A percentile compares a stretch with the other conserved stretches of the same genome.
Conservation (phyloP, 768 basidiomycete genomes). For the Austroboletus eburneus region DNA sequence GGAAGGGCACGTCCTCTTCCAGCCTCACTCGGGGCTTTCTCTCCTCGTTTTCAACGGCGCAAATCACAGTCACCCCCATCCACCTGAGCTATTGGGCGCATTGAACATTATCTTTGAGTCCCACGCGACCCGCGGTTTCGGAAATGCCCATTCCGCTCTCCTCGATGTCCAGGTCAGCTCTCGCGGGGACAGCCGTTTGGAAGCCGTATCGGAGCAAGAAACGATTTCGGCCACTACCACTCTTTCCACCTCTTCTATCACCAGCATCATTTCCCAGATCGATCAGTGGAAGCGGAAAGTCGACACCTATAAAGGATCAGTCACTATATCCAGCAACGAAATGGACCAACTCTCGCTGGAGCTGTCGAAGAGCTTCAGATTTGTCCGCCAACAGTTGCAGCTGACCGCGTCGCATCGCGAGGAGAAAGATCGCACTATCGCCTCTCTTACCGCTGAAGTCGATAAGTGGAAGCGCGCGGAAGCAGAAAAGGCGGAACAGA, state of each 20-base stretch:
- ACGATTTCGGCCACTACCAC: too few relatives aligned
- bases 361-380: not conserved
- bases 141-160: too few relatives aligned
- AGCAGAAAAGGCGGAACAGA: not conserved
- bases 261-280: too few relatives aligned
- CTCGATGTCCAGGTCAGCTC: too few relatives aligned
- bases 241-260: too few relatives aligned
- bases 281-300: too few relatives aligned
- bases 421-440: not conserved
- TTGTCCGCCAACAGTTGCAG: not conserved
- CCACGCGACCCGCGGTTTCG: conserved; percentile 10
- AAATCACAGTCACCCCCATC: too few relatives aligned
- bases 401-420: not conserved
- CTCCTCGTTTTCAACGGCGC: conserved; percentile 3
- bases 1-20: not conserved
- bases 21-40: conserved; percentile 7
- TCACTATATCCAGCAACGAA: too few relatives aligned
- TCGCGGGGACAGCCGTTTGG: too few relatives aligned
- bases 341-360: not conserved
- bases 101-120: conserved; percentile 10
- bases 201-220: too few relatives aligned
- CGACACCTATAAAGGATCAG: too few relatives aligned
- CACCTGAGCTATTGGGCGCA: conserved; percentile 5
- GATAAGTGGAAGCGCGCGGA: not conserved
- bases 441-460: not conserved